Conservation (phyloP, 768 basidiomycete genomes). For the Lentinula raphanica region DNA sequence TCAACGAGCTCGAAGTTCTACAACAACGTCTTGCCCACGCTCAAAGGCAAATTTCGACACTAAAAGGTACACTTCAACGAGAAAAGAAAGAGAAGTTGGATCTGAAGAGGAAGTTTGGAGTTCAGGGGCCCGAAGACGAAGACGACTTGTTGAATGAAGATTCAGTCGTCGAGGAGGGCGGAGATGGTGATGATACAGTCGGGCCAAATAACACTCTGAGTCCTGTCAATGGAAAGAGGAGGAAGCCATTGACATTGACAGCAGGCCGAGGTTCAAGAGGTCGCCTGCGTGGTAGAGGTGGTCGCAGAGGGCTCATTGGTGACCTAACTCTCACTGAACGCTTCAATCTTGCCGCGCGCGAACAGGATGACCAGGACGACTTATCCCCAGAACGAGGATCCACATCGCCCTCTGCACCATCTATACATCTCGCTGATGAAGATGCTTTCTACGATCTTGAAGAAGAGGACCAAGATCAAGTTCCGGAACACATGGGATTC, state of each 20-base stretch:
- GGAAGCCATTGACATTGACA: not conserved
- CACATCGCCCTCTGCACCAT: slow-evolving; percentile 26
- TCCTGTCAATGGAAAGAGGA: not conserved
- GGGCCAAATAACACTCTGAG: not conserved
- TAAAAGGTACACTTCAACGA: slow-evolving; percentile 71
- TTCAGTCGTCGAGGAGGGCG: slow-evolving; percentile 18
- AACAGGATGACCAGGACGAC: not conserved
- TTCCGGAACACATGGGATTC: slow-evolving; percentile 18
- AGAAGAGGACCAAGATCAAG: slow-evolving; percentile 24
- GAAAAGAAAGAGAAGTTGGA: slow-evolving; percentile 82
- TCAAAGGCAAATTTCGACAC: slow-evolving; percentile 77
- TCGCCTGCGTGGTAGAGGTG: slow-evolving; percentile 21
- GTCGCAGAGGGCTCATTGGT: slow-evolving; percentile 24
- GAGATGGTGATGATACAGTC: slow-evolving; percentile 7
- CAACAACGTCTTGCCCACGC: slow-evolving; percentile 82
- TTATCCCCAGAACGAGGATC: not conserved
- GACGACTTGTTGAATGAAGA: slow-evolving; percentile 19
- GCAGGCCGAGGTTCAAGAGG: slow-evolving; percentile 1
- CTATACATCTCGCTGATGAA: slow-evolving; percentile 22
- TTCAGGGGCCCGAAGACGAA: slow-evolving; percentile 24
- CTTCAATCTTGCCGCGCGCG: slow-evolving; percentile 25
- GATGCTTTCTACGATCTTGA: slow-evolving; percentile 15
- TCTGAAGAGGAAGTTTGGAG: slow-evolving; percentile 49
- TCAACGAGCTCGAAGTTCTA: slow-evolving; percentile 75
- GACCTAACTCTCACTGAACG: slow-evolving; percentile 30